These are phyloP conservation scores for Diaporthe ampelina DNA, from an alignment of 2,329 filamentous ascomycete genomes.

Conservation along the genomic window DNA sequence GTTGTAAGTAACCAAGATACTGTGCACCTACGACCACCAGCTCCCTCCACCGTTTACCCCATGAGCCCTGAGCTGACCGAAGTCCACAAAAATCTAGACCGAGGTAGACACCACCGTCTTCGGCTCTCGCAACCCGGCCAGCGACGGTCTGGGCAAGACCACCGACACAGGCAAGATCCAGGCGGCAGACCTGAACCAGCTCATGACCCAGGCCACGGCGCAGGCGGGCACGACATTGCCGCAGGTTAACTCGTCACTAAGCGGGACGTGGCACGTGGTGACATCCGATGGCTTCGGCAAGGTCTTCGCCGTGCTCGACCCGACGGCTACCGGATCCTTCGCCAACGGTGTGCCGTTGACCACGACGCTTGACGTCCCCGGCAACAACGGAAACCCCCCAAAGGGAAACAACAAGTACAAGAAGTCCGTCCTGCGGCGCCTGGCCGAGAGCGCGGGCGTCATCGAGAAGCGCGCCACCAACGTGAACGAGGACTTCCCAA, in stretches of 20 bases:
- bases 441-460: constrained; percentile 41
- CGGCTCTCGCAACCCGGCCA: constrained; percentile 39
- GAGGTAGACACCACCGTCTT: constrained; percentile 42
- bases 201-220: constrained; percentile 37
- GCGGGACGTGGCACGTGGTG: constrained; percentile 44
- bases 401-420: constrained; percentile 29
- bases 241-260: constrained; percentile 43
- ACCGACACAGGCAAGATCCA: constrained; percentile 43
- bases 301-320: constrained; percentile 44
- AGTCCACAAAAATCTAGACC: neutral
- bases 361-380: constrained; percentile 41
- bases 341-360: constrained; percentile 41
- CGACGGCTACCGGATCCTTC: constrained; percentile 43
- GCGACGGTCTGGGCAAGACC: constrained; percentile 44
- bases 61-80: neutral
- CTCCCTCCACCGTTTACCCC: too few relatives aligned
- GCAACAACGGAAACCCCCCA: constrained; percentile 10
- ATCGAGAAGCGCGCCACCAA: constrained; percentile 44
- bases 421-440: constrained; percentile 36
- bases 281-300: constrained; percentile 44
- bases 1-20: constrained; percentile 19
- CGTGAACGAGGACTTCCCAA: constrained; percentile 45
- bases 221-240: constrained; percentile 44
- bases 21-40: neutral
- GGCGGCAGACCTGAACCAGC: constrained; percentile 28